A percentile compares a stretch with the other conserved stretches of the same genome.
phyloP scores from a whole-genome alignment of 2,329 filamentous ascomycete genomes.

The Talaromyces rugulosus region DNA sequence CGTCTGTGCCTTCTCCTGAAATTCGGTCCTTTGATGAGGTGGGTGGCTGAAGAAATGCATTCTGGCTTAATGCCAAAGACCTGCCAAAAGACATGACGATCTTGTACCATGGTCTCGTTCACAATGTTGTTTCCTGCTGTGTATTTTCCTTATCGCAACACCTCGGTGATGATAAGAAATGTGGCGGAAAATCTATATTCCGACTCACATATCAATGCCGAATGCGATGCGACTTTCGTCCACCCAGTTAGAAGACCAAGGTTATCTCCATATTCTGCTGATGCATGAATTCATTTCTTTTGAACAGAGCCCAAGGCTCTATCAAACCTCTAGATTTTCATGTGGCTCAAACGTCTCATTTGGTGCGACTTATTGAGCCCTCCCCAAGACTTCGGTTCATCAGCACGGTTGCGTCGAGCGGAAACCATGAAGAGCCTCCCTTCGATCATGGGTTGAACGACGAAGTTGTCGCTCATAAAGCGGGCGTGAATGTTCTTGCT shows the following conservation, averaged over 20 bases:
- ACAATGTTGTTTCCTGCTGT: not conserved
- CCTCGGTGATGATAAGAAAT: not conserved
- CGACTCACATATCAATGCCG: not conserved
- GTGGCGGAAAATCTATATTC: not conserved
- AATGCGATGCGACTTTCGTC: not conserved
- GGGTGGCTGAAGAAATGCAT: slow-evolving; percentile 14
- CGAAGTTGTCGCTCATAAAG: slow-evolving; percentile 58
- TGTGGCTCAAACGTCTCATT: slow-evolving; percentile 59
- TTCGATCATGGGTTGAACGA: slow-evolving; percentile 18
- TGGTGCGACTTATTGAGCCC: slow-evolving; percentile 66
- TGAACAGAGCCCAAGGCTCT: slow-evolving; percentile 71
- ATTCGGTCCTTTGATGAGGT: slow-evolving; percentile 6
- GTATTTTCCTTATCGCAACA: not conserved
- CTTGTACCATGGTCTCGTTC: not conserved
- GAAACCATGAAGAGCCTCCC: slow-evolving; percentile 6
- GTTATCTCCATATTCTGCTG: slow-evolving; percentile 13
- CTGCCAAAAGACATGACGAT: slow-evolving; percentile 19
- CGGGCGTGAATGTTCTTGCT: slow-evolving; percentile 73
- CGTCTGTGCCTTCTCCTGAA: not conserved
- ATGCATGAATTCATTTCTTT: slow-evolving; percentile 74
- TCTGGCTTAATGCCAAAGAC: slow-evolving; percentile 19
- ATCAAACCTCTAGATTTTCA: slow-evolving; percentile 61
- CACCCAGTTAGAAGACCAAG: not conserved
- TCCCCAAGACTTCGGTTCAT: slow-evolving; percentile 67
- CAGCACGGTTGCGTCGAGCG: slow-evolving; percentile 41